Evolutionary conservation across 495 filamentous ascomycete genomes (phyloP).

Genomic region (Geoglossum glabrum): DNA sequence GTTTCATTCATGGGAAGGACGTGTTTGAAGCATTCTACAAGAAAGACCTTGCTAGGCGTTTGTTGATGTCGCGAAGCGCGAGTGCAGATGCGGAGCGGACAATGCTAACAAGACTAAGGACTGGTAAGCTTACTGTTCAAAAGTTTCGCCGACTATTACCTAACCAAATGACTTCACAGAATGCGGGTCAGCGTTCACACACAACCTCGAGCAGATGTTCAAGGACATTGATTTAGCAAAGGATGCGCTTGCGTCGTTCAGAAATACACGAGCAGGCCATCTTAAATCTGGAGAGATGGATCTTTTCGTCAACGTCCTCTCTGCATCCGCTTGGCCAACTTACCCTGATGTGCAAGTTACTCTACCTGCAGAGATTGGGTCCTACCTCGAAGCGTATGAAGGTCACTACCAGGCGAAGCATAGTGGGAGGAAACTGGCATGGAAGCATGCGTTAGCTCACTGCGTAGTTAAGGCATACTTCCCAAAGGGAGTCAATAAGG

Average conservation of each 20-base stretch:
- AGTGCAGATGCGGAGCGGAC: conserved; percentile 86
- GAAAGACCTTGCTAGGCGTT: conserved; percentile 72
- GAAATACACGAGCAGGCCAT: conserved; percentile 28
- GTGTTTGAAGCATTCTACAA: conserved; percentile 99
- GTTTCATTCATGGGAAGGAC: conserved; percentile 91
- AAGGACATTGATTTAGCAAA: conserved; percentile 83
- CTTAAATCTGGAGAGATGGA: conserved; percentile 39
- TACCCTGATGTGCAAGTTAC: conserved; percentile 64
- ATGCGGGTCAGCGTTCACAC: conserved; percentile 82
- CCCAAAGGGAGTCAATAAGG: conserved; percentile 47
- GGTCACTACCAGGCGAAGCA: conserved; percentile 71
- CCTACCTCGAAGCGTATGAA: conserved; percentile 53
- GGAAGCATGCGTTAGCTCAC: conserved; percentile 84
- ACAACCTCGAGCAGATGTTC: conserved; percentile 97
- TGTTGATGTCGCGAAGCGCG: conserved; percentile 79
- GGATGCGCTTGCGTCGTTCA: conserved; percentile 70
- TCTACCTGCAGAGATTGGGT: conserved; percentile 50
- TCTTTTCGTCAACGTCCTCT: conserved; percentile 70
- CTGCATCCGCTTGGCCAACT: conserved; percentile 73
- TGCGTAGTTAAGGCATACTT: conserved; percentile 67
- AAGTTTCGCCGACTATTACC: neutral
- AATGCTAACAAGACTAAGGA: conserved; percentile 81
- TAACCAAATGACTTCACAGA: conserved; percentile 26
- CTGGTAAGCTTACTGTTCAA: conserved; percentile 23
- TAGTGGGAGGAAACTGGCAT: conserved; percentile 61